Base-by-base conservation (phyloP, 345 rosid species). In the Sisymbrium altissimum region DNA sequence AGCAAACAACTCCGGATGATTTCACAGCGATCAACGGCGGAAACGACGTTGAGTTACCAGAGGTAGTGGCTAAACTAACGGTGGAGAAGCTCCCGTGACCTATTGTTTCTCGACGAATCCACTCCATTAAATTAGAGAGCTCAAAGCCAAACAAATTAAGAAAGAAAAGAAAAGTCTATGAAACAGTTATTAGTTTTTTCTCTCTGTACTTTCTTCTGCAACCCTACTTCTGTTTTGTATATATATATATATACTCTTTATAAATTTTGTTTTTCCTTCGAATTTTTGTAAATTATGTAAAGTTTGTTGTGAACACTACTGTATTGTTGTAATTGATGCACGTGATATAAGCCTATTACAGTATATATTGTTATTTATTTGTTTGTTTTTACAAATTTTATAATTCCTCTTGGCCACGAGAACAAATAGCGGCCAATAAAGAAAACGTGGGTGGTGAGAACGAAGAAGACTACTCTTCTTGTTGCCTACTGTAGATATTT, bases 71-170 rank as follows among this genome's bases (percentile, higher is more conserved):
- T 38, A 92, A 78, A 83, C 81, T 81, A 18, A 92, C 88, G 15
- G 83, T 83, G 13, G 89, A 87, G 74, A 89, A 89, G 58, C 91
- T 81, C 5, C 97, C 97, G 29, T 56, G 79, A 13, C 96, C 96
- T 14, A 91, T 80, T 29, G 80, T 75, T n/a, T 83, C 81, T 38
- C 89, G 81, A 67, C 97, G 82, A 71, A 70, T 50, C 96, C 93
- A 89, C 75, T 85, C 89, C 86, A 86, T 77, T 63, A 1, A n/a
- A 17, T 43, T 50, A 19, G n/a, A 64, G 12, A 56, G 64, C 64
- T 43, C 19, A 18, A 33, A 38, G 21, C 13, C 29, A 27, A n/a
- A 8, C 35, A 55, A 8, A 18, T 9, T 9, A 23, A 1, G 3
- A 17, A 18, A 3, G 0, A 32, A 4, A 4, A 3, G 7, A 54